Evolutionary conservation across 2,329 filamentous ascomycete genomes (phyloP), one percentile per base, ranked within the genome.

Genomic region (Fusarium solani-melongenae): DNA sequence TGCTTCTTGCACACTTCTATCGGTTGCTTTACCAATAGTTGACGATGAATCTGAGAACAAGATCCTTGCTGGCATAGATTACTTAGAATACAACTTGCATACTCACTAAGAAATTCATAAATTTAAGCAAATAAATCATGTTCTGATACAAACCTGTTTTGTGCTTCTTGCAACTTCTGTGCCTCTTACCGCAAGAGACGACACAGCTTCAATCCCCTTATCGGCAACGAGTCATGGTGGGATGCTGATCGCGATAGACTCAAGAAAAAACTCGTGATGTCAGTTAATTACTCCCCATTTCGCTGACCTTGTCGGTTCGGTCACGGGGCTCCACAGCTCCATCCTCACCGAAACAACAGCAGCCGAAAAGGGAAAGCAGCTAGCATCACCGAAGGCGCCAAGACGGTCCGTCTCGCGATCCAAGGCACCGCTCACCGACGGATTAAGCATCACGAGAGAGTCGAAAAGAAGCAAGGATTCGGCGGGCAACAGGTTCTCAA

Each of bases 401-500:
- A 34, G 34, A 58, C 29, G 17, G 22, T 14, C 17, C 58, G 46
- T 68, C 71, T 73, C 64, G 24, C 63, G 59, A 71, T 38, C 29
- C 29, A 31, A 31, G 29, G 29, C 29, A 31, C 49, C 63, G 10
- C 44, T 62, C 60, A 64, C 44, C 49, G 60, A 57, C 41, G 36
- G 49, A 66, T 66, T 38, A 27, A 31, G 55, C 24, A 68, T 63
- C 46, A 53, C 59, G 68, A 51, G 71, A 49, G 70, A 55, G 82
- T 81, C 79, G 36, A 74, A 76, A n/a, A 73, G 72, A 56, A 79
- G 79, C 49, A 76, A 81, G 70, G 69, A 77, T 61, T 76, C 81
- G 59, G 79, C 77, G 62, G 82, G 85, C 58, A 85, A 81, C 80
- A 84, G 78, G 72, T 83, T 85, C 76, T 34, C 17, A 38, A 38